Conservation (phyloP, 2,329 filamentous ascomycete genomes). For the Podosphaera aphanis region DNA sequence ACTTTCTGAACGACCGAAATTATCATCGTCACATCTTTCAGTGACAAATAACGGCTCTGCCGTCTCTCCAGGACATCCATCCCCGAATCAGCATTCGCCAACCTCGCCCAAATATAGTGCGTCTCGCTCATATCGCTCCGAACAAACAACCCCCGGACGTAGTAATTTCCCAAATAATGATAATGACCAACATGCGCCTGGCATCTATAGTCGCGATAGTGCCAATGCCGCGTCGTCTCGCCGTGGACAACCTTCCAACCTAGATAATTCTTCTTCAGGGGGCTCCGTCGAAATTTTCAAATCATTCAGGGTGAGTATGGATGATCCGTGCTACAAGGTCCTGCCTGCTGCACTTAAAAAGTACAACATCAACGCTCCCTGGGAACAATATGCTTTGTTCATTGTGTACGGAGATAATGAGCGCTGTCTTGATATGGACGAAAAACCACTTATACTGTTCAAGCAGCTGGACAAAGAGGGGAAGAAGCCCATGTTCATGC, state of each 20-base stretch:
- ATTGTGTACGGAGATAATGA: constrained; percentile 99
- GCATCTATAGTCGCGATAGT: constrained; percentile 14
- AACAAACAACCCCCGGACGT: constrained; percentile 28
- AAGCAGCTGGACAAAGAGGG: constrained; percentile 95
- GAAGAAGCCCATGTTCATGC: constrained; percentile 98
- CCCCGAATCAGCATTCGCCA: constrained; percentile 45
- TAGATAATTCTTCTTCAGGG: constrained; percentile 31
- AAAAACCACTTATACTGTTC: constrained; percentile 86
- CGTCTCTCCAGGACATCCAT: constrained; percentile 31
- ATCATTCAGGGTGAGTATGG: constrained; percentile 91
- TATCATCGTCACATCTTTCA: constrained; percentile 45
- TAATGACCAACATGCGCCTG: constrained; percentile 12
- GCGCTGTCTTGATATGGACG: constrained; percentile 70
- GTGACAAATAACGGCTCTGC: constrained; percentile 39
- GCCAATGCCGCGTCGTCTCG: constrained; percentile 21
- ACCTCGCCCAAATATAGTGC: constrained; percentile 41
- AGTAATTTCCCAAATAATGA: constrained; percentile 31
- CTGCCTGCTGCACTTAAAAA: constrained; percentile 87
- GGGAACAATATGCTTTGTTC: constrained; percentile 91
- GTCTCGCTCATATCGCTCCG: constrained; percentile 35
- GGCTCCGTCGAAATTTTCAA: constrained; percentile 87
- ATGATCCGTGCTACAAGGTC: constrained; percentile 94
- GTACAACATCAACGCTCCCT: constrained; percentile 95
- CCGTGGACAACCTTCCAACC: constrained; percentile 35
- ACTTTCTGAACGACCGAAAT: constrained; percentile 41